Conservation (phyloP, 1,139 yeast genomes). For the Candida pseudoviswanathii region DNA sequence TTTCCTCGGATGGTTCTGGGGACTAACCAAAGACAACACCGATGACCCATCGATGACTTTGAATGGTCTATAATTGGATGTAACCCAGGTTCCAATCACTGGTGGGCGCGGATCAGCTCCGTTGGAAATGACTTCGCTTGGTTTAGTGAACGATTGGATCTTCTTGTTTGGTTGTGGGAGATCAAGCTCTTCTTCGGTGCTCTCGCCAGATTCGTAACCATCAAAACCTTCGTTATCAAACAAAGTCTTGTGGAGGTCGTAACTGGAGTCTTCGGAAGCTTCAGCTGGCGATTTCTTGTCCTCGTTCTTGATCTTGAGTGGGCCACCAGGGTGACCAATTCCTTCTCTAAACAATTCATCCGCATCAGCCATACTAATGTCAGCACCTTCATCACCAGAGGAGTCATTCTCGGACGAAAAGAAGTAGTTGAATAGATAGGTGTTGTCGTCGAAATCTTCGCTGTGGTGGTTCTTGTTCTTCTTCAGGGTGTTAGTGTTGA, state of each 20-base stretch:
- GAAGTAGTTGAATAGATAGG: constrained; percentile 58
- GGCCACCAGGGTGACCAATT: constrained; percentile 21
- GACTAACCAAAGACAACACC: constrained; percentile 63
- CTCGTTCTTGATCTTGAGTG: constrained; percentile 4
- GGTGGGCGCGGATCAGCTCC: constrained; percentile 90
- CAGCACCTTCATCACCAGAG: constrained; percentile 25
- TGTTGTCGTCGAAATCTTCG: constrained; percentile 54
- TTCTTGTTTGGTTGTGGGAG: constrained; percentile 57
- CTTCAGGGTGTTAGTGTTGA: constrained; percentile 19
- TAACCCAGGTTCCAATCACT: constrained; percentile 87
- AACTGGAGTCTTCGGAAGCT: not conserved
- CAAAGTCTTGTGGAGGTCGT: not conserved
- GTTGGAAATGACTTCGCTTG: constrained; percentile 85
- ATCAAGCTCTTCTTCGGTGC: constrained; percentile 86
- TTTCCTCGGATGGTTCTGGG: constrained; percentile 8
- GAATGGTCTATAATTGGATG: constrained; percentile 76
- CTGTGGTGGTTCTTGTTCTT: constrained; percentile 19
- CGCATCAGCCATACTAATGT: constrained; percentile 7
- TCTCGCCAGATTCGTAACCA: constrained; percentile 65
- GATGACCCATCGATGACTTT: constrained; percentile 94
- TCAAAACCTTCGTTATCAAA: constrained; percentile 19
- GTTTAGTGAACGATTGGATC: constrained; percentile 69
- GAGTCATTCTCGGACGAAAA: constrained; percentile 47
- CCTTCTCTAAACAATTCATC: constrained; percentile 22
- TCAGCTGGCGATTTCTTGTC: constrained; percentile 4